phyloP scores from a whole-genome alignment of 73 alveolate species.

The Tetrahymena elliotti region DNA sequence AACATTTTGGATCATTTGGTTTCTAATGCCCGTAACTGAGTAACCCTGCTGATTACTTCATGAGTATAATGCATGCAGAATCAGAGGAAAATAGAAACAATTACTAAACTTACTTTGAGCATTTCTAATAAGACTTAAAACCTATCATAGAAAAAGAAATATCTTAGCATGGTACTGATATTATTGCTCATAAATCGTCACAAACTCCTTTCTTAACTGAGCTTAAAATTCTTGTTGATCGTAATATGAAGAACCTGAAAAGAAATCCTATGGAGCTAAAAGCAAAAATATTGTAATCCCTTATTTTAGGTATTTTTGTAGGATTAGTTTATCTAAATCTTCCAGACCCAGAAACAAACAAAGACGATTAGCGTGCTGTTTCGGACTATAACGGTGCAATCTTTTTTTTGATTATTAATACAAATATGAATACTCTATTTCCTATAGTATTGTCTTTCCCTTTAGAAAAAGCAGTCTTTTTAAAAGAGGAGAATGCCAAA shows the following conservation, averaged over 20 bases:
- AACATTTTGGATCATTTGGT: conserved; percentile 53
- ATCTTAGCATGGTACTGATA: not conserved
- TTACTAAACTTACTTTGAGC: not conserved
- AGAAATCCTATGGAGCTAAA: not conserved
- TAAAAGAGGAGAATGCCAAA: conserved; percentile 33
- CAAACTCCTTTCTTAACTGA: not conserved
- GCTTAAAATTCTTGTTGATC: not conserved
- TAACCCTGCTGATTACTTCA: conserved; percentile 74
- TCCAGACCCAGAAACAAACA: conserved; percentile 8
- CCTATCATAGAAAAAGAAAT: not conserved
- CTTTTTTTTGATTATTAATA: conserved; percentile 2
- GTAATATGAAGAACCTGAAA: not conserved
- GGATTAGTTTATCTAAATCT: conserved; percentile 14
- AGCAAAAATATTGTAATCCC: not conserved
- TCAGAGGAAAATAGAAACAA: not conserved
- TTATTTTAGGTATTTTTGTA: conserved; percentile 14
- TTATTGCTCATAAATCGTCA: not conserved
- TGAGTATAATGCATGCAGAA: conserved; percentile 42
- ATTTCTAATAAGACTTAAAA: not conserved
- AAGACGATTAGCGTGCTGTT: conserved; percentile 53
- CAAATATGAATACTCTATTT: conserved; percentile 4
- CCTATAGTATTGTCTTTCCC: conserved; percentile 22
- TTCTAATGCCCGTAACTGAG: conserved; percentile 62
- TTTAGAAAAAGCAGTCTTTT: conserved; percentile 24
- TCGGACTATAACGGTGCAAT: conserved; percentile 1